These are phyloP conservation scores for Petrea volubilis DNA, from an alignment of 257 asterid genomes.

Conservation along the genomic window DNA sequence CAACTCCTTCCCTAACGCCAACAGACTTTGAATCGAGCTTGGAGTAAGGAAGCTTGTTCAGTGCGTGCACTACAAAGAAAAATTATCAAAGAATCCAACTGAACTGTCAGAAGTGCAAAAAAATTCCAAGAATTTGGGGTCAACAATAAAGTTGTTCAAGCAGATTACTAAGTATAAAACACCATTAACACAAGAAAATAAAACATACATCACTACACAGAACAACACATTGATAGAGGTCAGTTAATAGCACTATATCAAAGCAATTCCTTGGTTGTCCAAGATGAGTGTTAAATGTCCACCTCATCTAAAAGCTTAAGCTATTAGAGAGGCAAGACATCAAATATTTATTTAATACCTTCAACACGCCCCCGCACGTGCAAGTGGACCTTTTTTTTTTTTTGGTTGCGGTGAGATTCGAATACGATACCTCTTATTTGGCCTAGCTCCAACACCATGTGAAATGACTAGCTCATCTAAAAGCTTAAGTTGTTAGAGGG, in stretches of 20 bases:
- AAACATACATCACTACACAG: conserved; percentile 18
- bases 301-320: too few species aligned
- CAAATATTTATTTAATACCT: too few species aligned
- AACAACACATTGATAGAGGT: neutral
- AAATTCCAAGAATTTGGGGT: conserved; percentile 11
- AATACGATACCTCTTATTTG: too few species aligned
- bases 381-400: too few species aligned
- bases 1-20: conserved; percentile 88
- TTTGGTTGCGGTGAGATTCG: too few species aligned
- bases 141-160: neutral
- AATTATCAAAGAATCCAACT: conserved; percentile 21
- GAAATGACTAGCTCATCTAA: too few species aligned
- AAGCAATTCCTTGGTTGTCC: neutral
- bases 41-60: conserved; percentile 97
- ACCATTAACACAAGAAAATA: conserved; percentile 4
- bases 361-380: too few species aligned
- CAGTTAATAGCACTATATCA: neutral
- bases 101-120: conserved; percentile 23
- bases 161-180: neutral
- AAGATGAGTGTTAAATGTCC: too few species aligned
- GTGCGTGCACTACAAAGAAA: conserved; percentile 80
- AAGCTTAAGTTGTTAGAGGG: too few species aligned
- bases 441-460: too few species aligned
- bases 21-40: conserved; percentile 92
- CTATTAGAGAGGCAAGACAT: too few species aligned